Percentiles rank a stretch among this genome's conserved stretches.
These are phyloP conservation scores for Hansfordia pulvinata DNA, from an alignment of 2,329 filamentous ascomycete genomes.

Conservation along the genomic window DNA sequence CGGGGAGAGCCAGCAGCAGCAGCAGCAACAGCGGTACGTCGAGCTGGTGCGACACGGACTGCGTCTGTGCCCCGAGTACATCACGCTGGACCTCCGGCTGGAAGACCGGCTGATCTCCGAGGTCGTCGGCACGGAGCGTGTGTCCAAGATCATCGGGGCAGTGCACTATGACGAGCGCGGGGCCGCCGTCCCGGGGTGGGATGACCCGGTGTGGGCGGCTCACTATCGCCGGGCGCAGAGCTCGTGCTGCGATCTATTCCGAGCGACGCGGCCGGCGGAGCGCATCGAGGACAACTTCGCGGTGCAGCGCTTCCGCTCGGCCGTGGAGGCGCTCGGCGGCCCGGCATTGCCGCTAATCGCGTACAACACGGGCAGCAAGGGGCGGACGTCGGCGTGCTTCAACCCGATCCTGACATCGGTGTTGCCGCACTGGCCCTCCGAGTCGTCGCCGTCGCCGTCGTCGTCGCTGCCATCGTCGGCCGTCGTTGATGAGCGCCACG, in stretches of 20 bases:
- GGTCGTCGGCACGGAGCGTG: constrained; percentile 35
- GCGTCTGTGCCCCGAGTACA: constrained; percentile 47
- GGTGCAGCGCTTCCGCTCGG: constrained; percentile 38
- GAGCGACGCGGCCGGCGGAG: constrained; percentile 42
- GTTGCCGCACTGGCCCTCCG: constrained; percentile 24
- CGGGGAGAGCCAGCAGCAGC: background rate
- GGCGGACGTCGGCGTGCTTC: constrained; percentile 51
- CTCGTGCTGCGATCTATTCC: constrained; percentile 47
- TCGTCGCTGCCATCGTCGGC: constrained; percentile 15
- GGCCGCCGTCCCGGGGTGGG: constrained; percentile 40
- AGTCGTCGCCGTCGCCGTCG: constrained; percentile 29
- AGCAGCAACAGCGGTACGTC: constrained; percentile 27
- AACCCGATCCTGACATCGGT: constrained; percentile 53
- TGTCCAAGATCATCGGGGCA: constrained; percentile 48
- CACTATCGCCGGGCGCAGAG: constrained; percentile 43
- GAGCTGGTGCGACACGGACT: constrained; percentile 45
- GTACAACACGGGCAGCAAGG: constrained; percentile 50
- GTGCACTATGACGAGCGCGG: constrained; percentile 25
- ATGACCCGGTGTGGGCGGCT: constrained; percentile 36
- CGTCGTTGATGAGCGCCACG: no score
- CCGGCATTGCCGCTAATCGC: constrained; percentile 40
- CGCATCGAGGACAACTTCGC: constrained; percentile 50
- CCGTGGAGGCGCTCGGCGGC: constrained; percentile 26
- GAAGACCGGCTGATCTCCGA: constrained; percentile 34
- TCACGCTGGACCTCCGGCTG: constrained; percentile 47